Conservation (phyloP, 2,329 filamentous ascomycete genomes). For the Sphaerulina musiva region DNA sequence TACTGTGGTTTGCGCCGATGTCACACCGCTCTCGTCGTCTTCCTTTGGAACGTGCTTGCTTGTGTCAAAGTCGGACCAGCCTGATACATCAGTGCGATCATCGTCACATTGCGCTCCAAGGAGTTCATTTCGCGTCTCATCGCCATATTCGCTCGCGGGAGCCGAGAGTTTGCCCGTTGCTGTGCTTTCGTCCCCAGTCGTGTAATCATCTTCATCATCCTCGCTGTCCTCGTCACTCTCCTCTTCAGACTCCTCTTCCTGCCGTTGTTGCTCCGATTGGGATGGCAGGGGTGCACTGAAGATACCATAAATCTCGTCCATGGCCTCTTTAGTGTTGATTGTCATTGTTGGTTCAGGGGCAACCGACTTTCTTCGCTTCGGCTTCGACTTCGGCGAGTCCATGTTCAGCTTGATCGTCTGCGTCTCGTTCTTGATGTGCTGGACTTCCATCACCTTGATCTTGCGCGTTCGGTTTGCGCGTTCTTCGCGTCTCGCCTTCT, state of each 20-base stretch:
- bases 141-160: slow-evolving; percentile 58
- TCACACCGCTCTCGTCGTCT: slow-evolving; percentile 35
- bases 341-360: slow-evolving; percentile 97
- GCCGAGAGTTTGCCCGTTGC: slow-evolving; percentile 62
- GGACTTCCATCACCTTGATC: slow-evolving; percentile 67
- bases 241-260: slow-evolving; percentile 56
- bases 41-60: slow-evolving; percentile 59
- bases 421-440: slow-evolving; percentile 71
- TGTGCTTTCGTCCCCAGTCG: slow-evolving; percentile 77
- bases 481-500: slow-evolving; percentile 44
- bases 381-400: slow-evolving; percentile 75
- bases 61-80: slow-evolving; percentile 83
- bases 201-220: slow-evolving; percentile 40
- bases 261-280: slow-evolving; percentile 40
- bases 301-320: slow-evolving; percentile 94
- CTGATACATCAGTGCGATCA: slow-evolving; percentile 51
- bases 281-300: slow-evolving; percentile 78
- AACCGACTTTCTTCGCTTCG: slow-evolving; percentile 66
- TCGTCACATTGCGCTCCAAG: slow-evolving; percentile 34
- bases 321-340: slow-evolving; percentile 87
- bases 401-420: slow-evolving; percentile 93
- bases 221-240: slow-evolving; percentile 48
- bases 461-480: slow-evolving; percentile 46
- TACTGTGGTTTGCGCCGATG: slow-evolving; percentile 25
- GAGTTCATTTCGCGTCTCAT: slow-evolving; percentile 53